phyloP scores from a whole-genome alignment of 371 early-diverging fungal species.

The Chytridium lagenaria region DNA sequence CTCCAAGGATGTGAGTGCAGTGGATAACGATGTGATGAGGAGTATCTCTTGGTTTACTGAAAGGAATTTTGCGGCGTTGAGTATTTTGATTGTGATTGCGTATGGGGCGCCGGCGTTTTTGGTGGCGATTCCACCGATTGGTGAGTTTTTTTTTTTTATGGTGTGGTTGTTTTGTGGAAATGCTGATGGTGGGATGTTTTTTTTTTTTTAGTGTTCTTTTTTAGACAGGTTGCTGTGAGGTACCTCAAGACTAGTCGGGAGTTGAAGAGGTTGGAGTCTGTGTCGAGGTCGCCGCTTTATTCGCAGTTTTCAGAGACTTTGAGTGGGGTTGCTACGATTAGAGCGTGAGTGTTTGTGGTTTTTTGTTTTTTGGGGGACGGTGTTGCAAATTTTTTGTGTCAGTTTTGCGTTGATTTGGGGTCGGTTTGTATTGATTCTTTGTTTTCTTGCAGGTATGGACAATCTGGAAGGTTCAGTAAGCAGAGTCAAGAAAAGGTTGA shows the following conservation, averaged over 20 bases:
- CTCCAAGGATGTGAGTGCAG: slow-evolving; percentile 49
- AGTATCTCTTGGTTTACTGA: slow-evolving; percentile 29
- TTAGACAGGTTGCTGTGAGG: slow-evolving; percentile 33
- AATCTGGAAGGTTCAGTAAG: slow-evolving; percentile 35
- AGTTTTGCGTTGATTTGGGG: too few relatives aligned
- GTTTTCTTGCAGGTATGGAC: neutral
- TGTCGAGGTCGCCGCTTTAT: slow-evolving; percentile 80
- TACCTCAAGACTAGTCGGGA: slow-evolving; percentile 79
- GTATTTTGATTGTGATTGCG: slow-evolving; percentile 38
- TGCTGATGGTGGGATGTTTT: neutral
- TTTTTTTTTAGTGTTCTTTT: slow-evolving; percentile 28
- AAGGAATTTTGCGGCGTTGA: slow-evolving; percentile 23
- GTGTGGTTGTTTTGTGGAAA: too few relatives aligned
- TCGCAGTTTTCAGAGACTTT: slow-evolving; percentile 79
- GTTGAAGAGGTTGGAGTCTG: slow-evolving; percentile 79
- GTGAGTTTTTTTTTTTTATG: slow-evolving; percentile 14
- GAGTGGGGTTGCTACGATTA: slow-evolving; percentile 49
- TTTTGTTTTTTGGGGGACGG: too few relatives aligned
- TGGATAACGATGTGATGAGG: slow-evolving; percentile 46
- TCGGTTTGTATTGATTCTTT: neutral
- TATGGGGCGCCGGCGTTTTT: slow-evolving; percentile 61
- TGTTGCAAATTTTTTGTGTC: neutral
- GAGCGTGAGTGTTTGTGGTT: slow-evolving; percentile 45
- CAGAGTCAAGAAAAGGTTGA: slow-evolving; percentile 44
- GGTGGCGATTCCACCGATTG: slow-evolving; percentile 36